These are phyloP conservation scores for Capronia epimyces DNA, from an alignment of 2,329 filamentous ascomycete species.

Conservation along the genomic window DNA sequence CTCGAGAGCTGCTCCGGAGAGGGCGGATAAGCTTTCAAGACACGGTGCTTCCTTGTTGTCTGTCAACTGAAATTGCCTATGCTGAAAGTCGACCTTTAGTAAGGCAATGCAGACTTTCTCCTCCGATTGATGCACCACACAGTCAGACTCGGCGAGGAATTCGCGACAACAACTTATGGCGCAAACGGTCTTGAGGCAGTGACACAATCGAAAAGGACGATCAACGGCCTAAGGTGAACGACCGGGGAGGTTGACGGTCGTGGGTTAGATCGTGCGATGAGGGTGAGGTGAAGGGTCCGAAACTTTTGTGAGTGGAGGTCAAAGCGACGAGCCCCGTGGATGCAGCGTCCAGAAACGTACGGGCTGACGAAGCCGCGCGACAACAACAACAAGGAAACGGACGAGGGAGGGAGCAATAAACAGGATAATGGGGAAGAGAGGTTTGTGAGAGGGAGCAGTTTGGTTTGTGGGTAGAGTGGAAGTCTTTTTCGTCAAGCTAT, in stretches of 20 bases:
- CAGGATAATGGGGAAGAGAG: slow-evolving; percentile 9
- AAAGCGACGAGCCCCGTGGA: slow-evolving; percentile 5
- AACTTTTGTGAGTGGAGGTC: slow-evolving; percentile 19
- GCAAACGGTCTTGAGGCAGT: background rate
- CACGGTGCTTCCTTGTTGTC: background rate
- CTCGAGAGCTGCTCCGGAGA: background rate
- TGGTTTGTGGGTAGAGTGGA: slow-evolving; percentile 2
- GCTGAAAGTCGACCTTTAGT: background rate
- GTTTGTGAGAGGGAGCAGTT: slow-evolving; percentile 11
- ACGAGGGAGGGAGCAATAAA: slow-evolving; percentile 4
- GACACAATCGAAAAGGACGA: background rate
- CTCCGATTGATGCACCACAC: background rate
- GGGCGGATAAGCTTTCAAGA: background rate
- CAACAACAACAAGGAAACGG: slow-evolving; percentile 5
- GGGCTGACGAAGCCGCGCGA: slow-evolving; percentile 9
- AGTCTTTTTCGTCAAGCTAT: slow-evolving; percentile 6
- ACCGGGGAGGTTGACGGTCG: background rate
- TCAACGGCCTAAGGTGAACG: background rate
- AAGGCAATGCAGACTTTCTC: background rate
- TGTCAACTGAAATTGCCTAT: background rate
- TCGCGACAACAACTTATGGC: background rate
- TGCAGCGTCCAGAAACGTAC: slow-evolving; percentile 6
- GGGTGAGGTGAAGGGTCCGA: slow-evolving; percentile 17
- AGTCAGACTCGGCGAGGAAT: background rate
- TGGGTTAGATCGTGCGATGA: background rate